Conservation (phyloP, 768 basidiomycete genomes). For the Sporobolomyces pararoseus region DNA sequence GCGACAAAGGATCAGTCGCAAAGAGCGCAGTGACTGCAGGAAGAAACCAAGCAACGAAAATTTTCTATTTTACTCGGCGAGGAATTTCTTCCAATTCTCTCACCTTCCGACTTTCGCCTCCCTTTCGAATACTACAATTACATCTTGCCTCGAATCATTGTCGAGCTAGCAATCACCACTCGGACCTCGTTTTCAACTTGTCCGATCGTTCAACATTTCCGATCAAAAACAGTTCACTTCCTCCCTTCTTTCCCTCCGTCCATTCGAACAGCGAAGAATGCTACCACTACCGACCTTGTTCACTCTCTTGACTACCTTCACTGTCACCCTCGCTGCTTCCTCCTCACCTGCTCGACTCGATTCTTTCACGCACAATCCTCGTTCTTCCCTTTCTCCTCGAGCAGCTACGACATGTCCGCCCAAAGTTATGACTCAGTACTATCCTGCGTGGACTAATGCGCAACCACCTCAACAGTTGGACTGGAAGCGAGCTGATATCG, state of each 20-base stretch:
- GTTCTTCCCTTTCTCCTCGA: neutral
- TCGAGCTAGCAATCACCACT: too few species aligned
- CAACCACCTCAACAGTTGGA: neutral
- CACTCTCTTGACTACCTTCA: neutral
- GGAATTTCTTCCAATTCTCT: too few species aligned
- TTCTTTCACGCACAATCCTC: neutral
- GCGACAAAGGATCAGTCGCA: too few species aligned
- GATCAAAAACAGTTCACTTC: neutral
- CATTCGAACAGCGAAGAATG: too few species aligned
- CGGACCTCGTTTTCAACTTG: neutral
- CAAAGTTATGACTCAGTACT: slow-evolving; percentile 13
- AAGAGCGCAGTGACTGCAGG: too few species aligned
- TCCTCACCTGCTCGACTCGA: neutral
- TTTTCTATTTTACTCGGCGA: too few species aligned
- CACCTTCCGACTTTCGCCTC: too few species aligned
- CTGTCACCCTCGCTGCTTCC: neutral
- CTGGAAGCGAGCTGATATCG: slow-evolving; percentile 17
- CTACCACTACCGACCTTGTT: neutral
- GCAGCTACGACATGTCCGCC: slow-evolving; percentile 8
- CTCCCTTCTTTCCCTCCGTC: neutral
- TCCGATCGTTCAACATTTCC: slow-evolving; percentile 16
- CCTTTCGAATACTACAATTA: too few species aligned
- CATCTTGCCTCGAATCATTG: too few species aligned
- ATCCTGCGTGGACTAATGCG: slow-evolving; percentile 16
- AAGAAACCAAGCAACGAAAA: too few species aligned